Base-by-base conservation (phyloP, 345 rosid species). In the Turritis glabra region DNA sequence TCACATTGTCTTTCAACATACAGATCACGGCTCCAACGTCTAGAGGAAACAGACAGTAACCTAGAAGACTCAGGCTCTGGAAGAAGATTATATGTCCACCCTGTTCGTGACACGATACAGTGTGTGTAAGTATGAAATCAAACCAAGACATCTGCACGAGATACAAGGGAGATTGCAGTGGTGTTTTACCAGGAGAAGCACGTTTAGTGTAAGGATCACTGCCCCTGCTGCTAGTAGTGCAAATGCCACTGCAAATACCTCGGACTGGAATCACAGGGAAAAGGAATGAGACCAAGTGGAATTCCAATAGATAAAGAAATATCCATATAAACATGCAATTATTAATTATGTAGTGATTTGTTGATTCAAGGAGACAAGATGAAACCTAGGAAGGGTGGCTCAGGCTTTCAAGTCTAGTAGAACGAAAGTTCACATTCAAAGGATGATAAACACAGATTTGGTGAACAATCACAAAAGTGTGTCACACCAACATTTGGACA, bases 171-270 rank as follows among this genome's bases (percentile, higher is more conserved):
- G 64, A 26, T 8, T 9, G 33, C 14, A 33, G 5, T 22, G 22
- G 0, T 3, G 8, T 8, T 54, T 81, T 89, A 95, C 99, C 91
- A 95, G 81, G 53, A 95, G 90, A 53, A 92, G 86, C 73, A 92
- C 99, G 51, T 92, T 95, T 80, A 90, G 77, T 27, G 99, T 95
- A 84, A 95, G 87, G 67, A 95, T 90, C 27, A 95, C 85, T 57
- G 97, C 99, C 25, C 99, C 97, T 11, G 94, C 90, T 13, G 97
- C 99, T 53, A 95, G 89, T 40, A 95, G 84, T 18, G 98, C 99
- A 80, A 95, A 92, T 74, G 99, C 99, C 78, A 90, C 98, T 1
- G 98, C 97, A 69, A 95, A 95, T 41, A 95, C 96, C 80, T 95
- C 94, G 22, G 97, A 92, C 97, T 92, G 88, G 47, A 35, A 30